Percentiles rank a stretch among this genome's conserved stretches.
Conservation (phyloP, 108 stramenopile genomes). For the Nannochloropsis gaditana region DNA sequence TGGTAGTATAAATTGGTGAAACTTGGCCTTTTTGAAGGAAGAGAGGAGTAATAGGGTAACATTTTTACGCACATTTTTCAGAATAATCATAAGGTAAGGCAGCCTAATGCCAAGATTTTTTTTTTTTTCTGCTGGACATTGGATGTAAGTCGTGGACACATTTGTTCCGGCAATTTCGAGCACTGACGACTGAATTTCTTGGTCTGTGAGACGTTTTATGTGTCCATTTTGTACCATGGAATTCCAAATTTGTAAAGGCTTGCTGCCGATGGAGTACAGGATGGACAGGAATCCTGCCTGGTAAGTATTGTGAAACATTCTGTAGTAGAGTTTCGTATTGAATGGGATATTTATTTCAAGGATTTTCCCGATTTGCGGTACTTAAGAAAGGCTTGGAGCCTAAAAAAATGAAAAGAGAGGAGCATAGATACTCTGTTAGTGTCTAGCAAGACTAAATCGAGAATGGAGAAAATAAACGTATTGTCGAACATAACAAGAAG, state of each 20-base stretch:
- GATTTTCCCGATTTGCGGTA: too few species aligned
- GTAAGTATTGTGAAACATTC: conserved; percentile 83
- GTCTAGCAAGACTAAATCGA: too few species aligned
- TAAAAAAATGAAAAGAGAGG: too few species aligned
- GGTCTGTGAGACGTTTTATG: conserved; percentile 85
- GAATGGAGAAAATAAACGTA: too few species aligned
- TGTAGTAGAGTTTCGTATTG: not conserved
- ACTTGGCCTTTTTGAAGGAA: too few species aligned
- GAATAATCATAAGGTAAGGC: conserved; percentile 84
- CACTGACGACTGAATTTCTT: conserved; percentile 81
- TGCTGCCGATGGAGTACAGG: conserved; percentile 78
- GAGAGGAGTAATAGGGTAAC: too few species aligned
- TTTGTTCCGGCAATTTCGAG: conserved; percentile 86
- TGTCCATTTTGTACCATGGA: conserved; percentile 71
- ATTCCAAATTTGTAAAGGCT: conserved; percentile 83
- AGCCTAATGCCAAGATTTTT: conserved; percentile 81
- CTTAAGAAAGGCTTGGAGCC: too few species aligned
- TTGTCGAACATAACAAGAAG: too few species aligned
- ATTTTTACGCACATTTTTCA: conserved; percentile 64
- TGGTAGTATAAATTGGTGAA: too few species aligned
- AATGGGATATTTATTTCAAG: too few species aligned
- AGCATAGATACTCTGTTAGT: too few species aligned
- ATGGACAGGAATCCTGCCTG: conserved; percentile 86
- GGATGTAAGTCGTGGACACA: conserved; percentile 80
- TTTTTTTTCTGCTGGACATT: conserved; percentile 73